Conservation (phyloP, 2,329 filamentous ascomycete genomes). For the Colletotrichum sp. region DNA sequence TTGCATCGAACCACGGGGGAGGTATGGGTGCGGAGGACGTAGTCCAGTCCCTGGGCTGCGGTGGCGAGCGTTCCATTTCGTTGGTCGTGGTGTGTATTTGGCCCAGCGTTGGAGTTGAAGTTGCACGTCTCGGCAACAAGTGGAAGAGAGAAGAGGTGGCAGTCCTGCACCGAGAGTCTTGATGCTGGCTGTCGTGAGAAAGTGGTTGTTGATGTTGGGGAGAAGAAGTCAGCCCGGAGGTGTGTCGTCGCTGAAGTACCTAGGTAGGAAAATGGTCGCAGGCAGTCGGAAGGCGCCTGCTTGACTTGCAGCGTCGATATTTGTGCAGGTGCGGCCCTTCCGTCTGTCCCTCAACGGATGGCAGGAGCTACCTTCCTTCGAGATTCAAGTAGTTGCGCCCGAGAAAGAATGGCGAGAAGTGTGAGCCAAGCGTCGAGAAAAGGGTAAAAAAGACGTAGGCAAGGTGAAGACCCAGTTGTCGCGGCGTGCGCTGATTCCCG, state of each 20-base stretch:
- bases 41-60: not conserved
- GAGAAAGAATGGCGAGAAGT: not conserved
- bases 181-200: not conserved
- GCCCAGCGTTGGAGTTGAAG: not conserved
- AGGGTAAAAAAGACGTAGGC: too few relatives aligned
- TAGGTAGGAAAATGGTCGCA: not conserved
- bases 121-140: not conserved
- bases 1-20: not conserved
- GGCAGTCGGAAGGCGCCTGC: not conserved
- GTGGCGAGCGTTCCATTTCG: not conserved
- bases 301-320: not conserved
- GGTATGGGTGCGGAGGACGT: not conserved
- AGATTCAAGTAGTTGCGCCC: not conserved
- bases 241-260: not conserved
- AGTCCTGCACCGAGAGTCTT: not conserved
- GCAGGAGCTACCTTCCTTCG: not conserved
- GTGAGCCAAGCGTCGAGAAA: too few relatives aligned
- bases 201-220: not conserved
- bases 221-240: not conserved
- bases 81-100: not conserved
- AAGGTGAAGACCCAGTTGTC: too few relatives aligned
- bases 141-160: not conserved
- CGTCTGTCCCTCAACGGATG: not conserved
- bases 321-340: not conserved
- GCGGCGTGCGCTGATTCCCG: too few relatives aligned